Evolutionary conservation across 805 yeast species (phyloP), one percentile per base, ranked within the genome.

Genomic region (Pichia exigua): DNA sequence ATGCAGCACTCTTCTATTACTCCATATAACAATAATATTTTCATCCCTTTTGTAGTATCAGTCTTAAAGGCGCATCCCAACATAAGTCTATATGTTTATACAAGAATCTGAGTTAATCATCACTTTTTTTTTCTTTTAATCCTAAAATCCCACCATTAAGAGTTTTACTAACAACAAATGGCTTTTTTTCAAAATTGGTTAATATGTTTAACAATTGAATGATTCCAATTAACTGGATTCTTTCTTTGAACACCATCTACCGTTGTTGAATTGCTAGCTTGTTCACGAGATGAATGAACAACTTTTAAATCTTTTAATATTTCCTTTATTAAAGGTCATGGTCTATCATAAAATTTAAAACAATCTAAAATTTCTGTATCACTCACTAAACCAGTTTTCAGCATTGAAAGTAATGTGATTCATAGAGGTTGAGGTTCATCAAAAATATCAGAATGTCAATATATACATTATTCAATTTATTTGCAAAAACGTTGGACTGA

Each of bases 361-460:
- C 81, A 73, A 61, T 83, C 87, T 18, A 86, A 77, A 61, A 83
- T 86, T 44, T 83, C 69, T n/a, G 94, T 86, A 65, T 86, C 94
- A 53, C 94, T 92, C 49, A 92, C 91, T 46, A 90, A 90, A 40
- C 80, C 55, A 22, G 63, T 57, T 42, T 83, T 85, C 44, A 85
- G 69, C 49, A 82, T 78, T 20, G 79, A 73, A 61, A 86, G 81
- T 54, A 82, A 76, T 1, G 95, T 85, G 51, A 77, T 71, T 9
- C 85, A 85, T 11, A 90, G 85, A 3, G 90, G 85, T 63, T 82
- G 87, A 52, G 73, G 72, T 65, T 85, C 91, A 63, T 82, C 85
- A 32, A 87, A 77, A 41, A 82, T 84, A 64, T 85, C 92, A 2
- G 86, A 76, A 66, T 85, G 92, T 85, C 86, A 85, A 50, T 66